Base-by-base conservation (phyloP, 257 asterid genomes). In the Nicotiana benthamiana region DNA sequence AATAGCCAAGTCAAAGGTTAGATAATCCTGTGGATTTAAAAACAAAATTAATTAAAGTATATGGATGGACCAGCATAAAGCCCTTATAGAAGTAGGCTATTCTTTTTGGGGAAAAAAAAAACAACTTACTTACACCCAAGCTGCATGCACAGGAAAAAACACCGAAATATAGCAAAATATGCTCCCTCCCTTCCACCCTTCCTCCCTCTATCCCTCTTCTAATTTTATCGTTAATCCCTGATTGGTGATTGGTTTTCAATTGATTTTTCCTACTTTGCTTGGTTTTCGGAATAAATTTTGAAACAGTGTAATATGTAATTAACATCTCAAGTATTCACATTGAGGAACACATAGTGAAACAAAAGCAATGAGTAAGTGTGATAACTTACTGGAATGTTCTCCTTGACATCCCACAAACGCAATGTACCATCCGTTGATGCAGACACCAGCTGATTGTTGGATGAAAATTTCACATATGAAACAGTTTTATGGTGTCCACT, bases 381-480 rank as follows among this genome's bases (percentile, higher is more conserved):
- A 17, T 27, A 27, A 86, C 94, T 86, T 87, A 94, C 98, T 0
- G 94, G 95, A 48, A 84, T 59, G 26, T 91, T 90, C 68, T 89
- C 94, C 84, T 87, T 94, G 18, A 91, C 97, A 75, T 94, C 98
- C 98, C 98, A 94, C 74, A 94, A 85, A 82, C 97, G 97, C 81
- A 94, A 81, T 9, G 98, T 89, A 83, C 95, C 91, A 88, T 94
- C 98, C 0, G 97, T 94, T 79, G 98, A 92, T 82, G 98, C 98
- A 84, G 98, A 94, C 63, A 95, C 97, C 79, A 94, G 97, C 78
- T 91, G 97, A 53, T 80, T 83, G 83, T 79, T 86, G 79, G 97
- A 92, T 57, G 92, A 81, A 84, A 94, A 94, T 59, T 94, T 94
- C 57, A 94, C 98, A 82, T 94, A 92, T 2, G 98, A 92, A 77